phyloP scores from a whole-genome alignment of 805 yeast genomes.

The Hanseniaspora occidentalis region DNA sequence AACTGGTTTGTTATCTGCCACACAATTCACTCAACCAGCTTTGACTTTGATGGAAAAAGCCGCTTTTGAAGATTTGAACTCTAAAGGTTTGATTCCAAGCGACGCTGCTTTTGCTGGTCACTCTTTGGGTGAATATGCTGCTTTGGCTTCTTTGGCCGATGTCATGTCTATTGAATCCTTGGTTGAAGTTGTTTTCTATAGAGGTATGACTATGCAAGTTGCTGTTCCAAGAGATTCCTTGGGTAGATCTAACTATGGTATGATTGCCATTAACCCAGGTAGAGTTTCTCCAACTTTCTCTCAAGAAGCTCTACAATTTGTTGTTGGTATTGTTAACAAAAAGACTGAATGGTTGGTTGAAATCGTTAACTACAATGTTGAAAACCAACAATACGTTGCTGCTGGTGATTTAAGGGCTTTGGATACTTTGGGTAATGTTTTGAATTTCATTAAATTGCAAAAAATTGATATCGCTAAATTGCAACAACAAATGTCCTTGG shows the following conservation, averaged over 20 bases:
- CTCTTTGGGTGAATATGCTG: conserved; percentile 98
- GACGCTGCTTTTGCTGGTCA: conserved; percentile 97
- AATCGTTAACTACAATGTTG: conserved; percentile 96
- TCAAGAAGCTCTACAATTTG: conserved; percentile 89
- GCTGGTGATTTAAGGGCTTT: conserved; percentile 97
- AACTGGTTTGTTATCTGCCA: conserved; percentile 90
- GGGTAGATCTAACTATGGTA: conserved; percentile 98
- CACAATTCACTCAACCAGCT: conserved; percentile 99
- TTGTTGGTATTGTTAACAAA: conserved; percentile 73
- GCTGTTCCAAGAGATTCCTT: conserved; percentile 94
- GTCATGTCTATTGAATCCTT: conserved; percentile 97
- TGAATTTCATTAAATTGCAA: conserved; percentile 86
- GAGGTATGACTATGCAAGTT: conserved; percentile 99
- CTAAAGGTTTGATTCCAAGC: conserved; percentile 89
- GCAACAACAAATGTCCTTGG: conserved; percentile 70
- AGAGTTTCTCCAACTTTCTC: conserved; percentile 80
- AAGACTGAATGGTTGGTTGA: conserved; percentile 91
- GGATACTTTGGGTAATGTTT: conserved; percentile 84
- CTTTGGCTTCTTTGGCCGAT: conserved; percentile 91
- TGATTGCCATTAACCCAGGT: conserved; percentile 97
- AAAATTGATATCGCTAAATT: conserved; percentile 86
- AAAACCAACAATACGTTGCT: conserved; percentile 95
- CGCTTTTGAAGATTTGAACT: conserved; percentile 91
- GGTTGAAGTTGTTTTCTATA: conserved; percentile 95
- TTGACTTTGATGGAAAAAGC: conserved; percentile 99